A percentile compares a stretch with the other conserved stretches of the same genome.
These are phyloP conservation scores for Pyricularia grisea DNA, from an alignment of 2,329 filamentous ascomycete genomes.

Conservation along the genomic window DNA sequence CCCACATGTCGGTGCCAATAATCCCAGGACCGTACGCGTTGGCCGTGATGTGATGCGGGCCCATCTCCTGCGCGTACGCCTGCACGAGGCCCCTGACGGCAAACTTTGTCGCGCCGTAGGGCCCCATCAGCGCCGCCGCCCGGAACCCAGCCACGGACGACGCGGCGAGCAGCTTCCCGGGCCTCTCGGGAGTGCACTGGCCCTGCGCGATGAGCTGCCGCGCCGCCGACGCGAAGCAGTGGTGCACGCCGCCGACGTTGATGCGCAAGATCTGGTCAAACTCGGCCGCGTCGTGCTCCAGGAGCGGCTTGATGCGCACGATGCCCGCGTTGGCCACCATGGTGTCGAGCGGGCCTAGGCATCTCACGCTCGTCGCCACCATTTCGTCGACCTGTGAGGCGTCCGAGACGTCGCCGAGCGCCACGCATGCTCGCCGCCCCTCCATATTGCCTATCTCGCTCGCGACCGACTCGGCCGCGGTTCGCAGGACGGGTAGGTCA, in stretches of 20 bases:
- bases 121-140: constrained; percentile 45
- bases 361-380: constrained; percentile 38
- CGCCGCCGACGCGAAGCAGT: constrained; percentile 54
- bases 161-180: constrained; percentile 42
- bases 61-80: constrained; percentile 57
- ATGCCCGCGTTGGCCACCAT: constrained; percentile 52
- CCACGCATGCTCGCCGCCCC: constrained; percentile 42
- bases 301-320: constrained; percentile 42
- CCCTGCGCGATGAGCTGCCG: constrained; percentile 56
- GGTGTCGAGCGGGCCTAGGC: constrained; percentile 39
- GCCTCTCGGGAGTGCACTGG: constrained; percentile 15
- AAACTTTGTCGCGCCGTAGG: constrained; percentile 58
- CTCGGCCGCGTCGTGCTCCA: constrained; percentile 48
- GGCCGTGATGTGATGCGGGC: constrained; percentile 52
- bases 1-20: constrained; percentile 60
- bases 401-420: constrained; percentile 52
- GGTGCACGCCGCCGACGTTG: constrained; percentile 56
- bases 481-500: constrained; percentile 44
- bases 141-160: constrained; percentile 50
- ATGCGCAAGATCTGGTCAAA: constrained; percentile 51
- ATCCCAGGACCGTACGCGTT: constrained; percentile 62
- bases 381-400: constrained; percentile 38
- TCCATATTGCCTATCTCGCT: constrained; percentile 37
- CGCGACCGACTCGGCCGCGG: constrained; percentile 41
- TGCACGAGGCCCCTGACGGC: constrained; percentile 59